Conservation (phyloP, 371 early-diverging fungal species). For the Mortierella polycephala region DNA sequence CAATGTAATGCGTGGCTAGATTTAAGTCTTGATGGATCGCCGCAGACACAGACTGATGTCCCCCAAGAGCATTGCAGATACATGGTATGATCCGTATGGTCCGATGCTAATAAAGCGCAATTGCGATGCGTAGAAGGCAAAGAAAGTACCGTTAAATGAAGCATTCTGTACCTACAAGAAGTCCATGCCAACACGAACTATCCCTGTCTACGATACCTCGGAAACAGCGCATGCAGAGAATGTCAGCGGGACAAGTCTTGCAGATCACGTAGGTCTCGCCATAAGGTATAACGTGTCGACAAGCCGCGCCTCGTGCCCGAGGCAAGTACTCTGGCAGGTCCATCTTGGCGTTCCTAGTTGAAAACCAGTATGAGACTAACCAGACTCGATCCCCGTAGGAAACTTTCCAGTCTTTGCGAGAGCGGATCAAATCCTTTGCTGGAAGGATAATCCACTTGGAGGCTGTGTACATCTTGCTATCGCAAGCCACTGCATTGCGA, state of each 20-base stretch:
- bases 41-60: conserved; percentile 37
- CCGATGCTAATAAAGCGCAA: conserved; percentile 24
- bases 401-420: conserved; percentile 42
- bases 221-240: conserved; percentile 49
- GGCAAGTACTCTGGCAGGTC: conserved; percentile 47
- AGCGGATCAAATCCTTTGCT: conserved; percentile 27
- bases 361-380: conserved; percentile 48
- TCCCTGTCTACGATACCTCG: conserved; percentile 21
- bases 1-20: conserved; percentile 27
- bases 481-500: conserved; percentile 37
- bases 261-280: conserved; percentile 51
- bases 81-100: conserved; percentile 46
- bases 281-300: conserved; percentile 47
- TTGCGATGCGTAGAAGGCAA: too few species aligned
- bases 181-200: too few species aligned
- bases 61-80: conserved; percentile 53
- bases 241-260: conserved; percentile 42
- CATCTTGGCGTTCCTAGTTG: conserved; percentile 35
- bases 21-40: conserved; percentile 15
- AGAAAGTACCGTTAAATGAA: too few species aligned
- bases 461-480: conserved; percentile 46
- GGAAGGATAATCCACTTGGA: conserved; percentile 52
- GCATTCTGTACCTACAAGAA: too few species aligned
- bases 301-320: conserved; percentile 33
- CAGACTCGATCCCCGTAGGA: conserved; percentile 45